Conservation (phyloP, 768 basidiomycete species). For the Podaxis mareebaensis region DNA sequence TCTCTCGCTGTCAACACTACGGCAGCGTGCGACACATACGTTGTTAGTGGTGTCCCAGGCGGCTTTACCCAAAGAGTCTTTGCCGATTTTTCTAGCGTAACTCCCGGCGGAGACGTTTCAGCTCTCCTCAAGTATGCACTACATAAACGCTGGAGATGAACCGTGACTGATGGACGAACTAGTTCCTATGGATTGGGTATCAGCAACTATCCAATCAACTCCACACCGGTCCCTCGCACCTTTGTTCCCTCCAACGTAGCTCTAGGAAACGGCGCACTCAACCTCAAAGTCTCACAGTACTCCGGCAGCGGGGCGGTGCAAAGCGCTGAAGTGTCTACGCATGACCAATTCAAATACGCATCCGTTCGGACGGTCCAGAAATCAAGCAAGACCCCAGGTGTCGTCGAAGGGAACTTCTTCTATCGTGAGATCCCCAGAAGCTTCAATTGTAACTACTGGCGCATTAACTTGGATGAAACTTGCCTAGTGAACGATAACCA, state of each 20-base stretch:
- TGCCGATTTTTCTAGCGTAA: constrained; percentile 29
- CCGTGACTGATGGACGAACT: neutral
- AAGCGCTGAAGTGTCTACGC: constrained; percentile 31
- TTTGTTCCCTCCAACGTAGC: constrained; percentile 32
- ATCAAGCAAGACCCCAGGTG: constrained; percentile 33
- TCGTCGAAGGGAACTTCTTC: constrained; percentile 38
- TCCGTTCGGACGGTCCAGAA: constrained; percentile 36
- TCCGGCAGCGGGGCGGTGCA: constrained; percentile 28
- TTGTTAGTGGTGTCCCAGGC: constrained; percentile 27
- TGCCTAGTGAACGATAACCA: constrained; percentile 29
- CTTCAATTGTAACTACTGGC: neutral
- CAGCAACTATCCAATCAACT: constrained; percentile 24
- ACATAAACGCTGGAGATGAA: neutral
- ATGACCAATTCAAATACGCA: constrained; percentile 30
- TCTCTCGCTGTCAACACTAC: neutral
- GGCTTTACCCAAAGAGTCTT: constrained; percentile 28
- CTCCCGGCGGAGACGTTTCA: constrained; percentile 22
- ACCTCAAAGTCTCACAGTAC: constrained; percentile 35
- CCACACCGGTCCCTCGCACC: constrained; percentile 24
- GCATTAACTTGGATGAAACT: neutral
- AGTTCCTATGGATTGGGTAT: constrained; percentile 29
- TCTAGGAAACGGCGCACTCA: constrained; percentile 31
- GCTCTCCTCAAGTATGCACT: constrained; percentile 26
- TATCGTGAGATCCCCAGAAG: constrained; percentile 27
- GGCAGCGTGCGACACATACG: constrained; percentile 29